phyloP scores from a whole-genome alignment of 179 eudicot genomes.

The Beta lomatogona region DNA sequence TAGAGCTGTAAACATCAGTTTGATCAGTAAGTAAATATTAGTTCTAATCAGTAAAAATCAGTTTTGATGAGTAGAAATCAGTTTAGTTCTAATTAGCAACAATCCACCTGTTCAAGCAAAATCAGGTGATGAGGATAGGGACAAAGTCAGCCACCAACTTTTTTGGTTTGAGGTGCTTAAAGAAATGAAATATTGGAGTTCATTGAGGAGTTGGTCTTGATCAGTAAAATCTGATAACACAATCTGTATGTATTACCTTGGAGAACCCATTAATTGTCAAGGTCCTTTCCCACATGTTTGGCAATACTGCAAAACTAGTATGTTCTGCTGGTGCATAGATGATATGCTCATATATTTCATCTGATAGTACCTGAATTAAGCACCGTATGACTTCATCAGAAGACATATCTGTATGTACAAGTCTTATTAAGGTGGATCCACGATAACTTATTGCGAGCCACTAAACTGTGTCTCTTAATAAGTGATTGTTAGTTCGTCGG shows the following conservation, averaged over 20 bases:
- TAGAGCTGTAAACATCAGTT: too few species aligned
- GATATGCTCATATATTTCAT: slow-evolving; percentile 92
- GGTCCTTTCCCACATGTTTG: slow-evolving; percentile 95
- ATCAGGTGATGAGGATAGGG: too few species aligned
- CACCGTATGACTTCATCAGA: background rate
- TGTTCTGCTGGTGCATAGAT: slow-evolving; percentile 89
- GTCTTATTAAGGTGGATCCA: too few species aligned
- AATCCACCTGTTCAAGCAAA: too few species aligned
- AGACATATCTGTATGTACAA: background rate
- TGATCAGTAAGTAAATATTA: too few species aligned
- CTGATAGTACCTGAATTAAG: slow-evolving; percentile 68
- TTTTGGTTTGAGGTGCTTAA: background rate
- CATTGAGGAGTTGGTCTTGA: background rate
- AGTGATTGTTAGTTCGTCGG: too few species aligned
- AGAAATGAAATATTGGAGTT: background rate
- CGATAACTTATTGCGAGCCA: too few species aligned
- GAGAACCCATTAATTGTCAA: slow-evolving; percentile 91
- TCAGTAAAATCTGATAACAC: background rate
- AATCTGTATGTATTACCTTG: slow-evolving; percentile 48
- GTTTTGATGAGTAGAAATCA: too few species aligned
- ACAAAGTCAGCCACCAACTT: background rate
- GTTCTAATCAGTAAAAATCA: too few species aligned
- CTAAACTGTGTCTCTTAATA: too few species aligned
- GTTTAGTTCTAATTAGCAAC: too few species aligned
- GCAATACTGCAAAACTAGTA: slow-evolving; percentile 94